Evolutionary conservation across 345 rosid species (phyloP), one percentile per base, ranked within the genome.

Genomic region (Sonneratia caseolaris): DNA sequence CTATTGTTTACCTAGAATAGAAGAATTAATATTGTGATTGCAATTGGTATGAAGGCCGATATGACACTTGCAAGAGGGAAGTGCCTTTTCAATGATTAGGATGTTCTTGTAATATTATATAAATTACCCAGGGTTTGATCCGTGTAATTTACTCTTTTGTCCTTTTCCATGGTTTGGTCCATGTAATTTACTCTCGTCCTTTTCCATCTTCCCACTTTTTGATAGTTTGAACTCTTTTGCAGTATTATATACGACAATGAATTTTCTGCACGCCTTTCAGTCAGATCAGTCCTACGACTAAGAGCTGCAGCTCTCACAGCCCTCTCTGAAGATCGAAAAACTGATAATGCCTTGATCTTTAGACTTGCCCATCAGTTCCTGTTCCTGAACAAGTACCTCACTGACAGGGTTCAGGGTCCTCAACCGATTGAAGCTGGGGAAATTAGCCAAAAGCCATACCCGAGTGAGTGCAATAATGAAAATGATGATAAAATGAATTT

Each of bases 241-340:
- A 91, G 97, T 86, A 84, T 90, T 75, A 78, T 91, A 75, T 88
- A 87, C 73, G 80, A 87, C 86, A 85, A 89, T 73, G 96, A 94
- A 79, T 91, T 94, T 84, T 94, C 96, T 70, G 74, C 98, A 48
- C 85, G 96, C 70, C 96, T 94, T 77, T 94, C 98, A 1, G 87
- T 88, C 80, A 91, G 96, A 84, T 88, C 98, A 5, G 75, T 94
- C 73, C 82, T 86, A 56, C 89, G 90, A 72, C 97, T 94, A 70
- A 95, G 89, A 65, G 96, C 87, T 62, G 88, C 95, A 67, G 90
- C 96, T 45, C 76, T 94, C 62, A 89, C 73, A 75, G 89, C 97
- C 66, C 79, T 94, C 66, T 79, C 96, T 47, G 86, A 91, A 74
- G 89, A 91, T 74, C 75, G 86, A 10, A 79, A 80, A 76, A 77